Base-by-base conservation (phyloP, 2,329 filamentous ascomycete species). In the Aspergillus sp. region DNA sequence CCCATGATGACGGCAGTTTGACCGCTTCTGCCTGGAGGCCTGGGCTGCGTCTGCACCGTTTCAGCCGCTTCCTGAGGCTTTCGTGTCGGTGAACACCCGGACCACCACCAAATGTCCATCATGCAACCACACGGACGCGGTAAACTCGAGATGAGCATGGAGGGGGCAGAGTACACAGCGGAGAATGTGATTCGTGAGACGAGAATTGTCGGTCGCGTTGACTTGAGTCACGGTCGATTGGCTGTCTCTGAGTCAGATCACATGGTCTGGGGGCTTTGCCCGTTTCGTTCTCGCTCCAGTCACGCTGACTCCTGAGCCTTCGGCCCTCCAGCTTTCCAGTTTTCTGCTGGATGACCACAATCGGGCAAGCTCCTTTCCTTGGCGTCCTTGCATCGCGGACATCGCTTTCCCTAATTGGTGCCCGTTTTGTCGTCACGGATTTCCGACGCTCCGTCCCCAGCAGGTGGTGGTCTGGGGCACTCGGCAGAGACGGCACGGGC, bases 1-100 rank as follows among this genome's bases (percentile, higher is more conserved):
- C 56, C 56, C 56, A 47, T 49, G 19, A 46, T 41, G 45, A 51
- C 33, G 46, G 33, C 39, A 54, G 56, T 35, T 64, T 63, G 62
- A 66, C 64, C 64, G 64, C 64, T 64, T 55, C 62, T 61, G 63
- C 57, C 58, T 64, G 25, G 21, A 17, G 41, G 31, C 39, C 17
- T 3, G 27, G 9, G 27, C 27, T 31, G 27, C 27, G 1, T 47
- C 23, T 31, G 27, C 25, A 25, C 25, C 17, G 8, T 44, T 50
- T 54, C 40, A 51, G 27, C 46, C 56, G 27, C 45, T 51, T 58
- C 21, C 6, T 41, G 46, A 19, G 39, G 41, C 31, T 49, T 25
- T 27, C n/a, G 3, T 52, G 55, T 57, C 55, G 55, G 55, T 57
- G 55, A 57, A 46, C 49, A 3, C 41, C 25, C 23, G 37, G 41